Conservation (phyloP, 2,329 filamentous ascomycete genomes). For the Aschersonia sp. region DNA sequence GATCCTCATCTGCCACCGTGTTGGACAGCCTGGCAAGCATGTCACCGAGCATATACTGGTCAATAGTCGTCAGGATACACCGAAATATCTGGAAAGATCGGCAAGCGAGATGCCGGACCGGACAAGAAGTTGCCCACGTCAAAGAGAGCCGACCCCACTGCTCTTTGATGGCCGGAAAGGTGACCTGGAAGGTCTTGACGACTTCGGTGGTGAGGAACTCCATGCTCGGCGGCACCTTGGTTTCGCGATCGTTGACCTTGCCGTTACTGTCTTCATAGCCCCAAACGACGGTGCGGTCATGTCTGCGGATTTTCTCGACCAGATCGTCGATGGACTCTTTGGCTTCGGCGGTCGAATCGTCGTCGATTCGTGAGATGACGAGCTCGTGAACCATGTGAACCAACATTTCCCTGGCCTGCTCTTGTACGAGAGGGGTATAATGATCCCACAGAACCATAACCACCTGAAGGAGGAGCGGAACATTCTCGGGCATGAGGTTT, state of each 20-base stretch:
- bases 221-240: conserved; percentile 80
- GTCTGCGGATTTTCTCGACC: conserved; percentile 72
- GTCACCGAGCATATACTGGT: conserved; percentile 88
- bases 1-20: conserved; percentile 88
- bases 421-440: conserved; percentile 86
- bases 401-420: conserved; percentile 93
- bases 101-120: conserved; percentile 86
- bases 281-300: conserved; percentile 80
- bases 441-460: conserved; percentile 95
- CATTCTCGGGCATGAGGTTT: conserved; percentile 60
- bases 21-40: conserved; percentile 94
- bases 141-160: conserved; percentile 83
- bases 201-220: conserved; percentile 68
- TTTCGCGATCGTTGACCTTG: conserved; percentile 56
- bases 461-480: conserved; percentile 79
- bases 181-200: conserved; percentile 69
- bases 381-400: conserved; percentile 95
- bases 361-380: conserved; percentile 66
- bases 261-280: conserved; percentile 85
- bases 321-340: conserved; percentile 73
- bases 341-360: conserved; percentile 43
- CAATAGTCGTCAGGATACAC: conserved; percentile 78
- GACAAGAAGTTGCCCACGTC: conserved; percentile 93
- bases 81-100: conserved; percentile 96
- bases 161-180: conserved; percentile 75